phyloP scores from a whole-genome alignment of 208 protist species.

The Trypanosoma avium region DNA sequence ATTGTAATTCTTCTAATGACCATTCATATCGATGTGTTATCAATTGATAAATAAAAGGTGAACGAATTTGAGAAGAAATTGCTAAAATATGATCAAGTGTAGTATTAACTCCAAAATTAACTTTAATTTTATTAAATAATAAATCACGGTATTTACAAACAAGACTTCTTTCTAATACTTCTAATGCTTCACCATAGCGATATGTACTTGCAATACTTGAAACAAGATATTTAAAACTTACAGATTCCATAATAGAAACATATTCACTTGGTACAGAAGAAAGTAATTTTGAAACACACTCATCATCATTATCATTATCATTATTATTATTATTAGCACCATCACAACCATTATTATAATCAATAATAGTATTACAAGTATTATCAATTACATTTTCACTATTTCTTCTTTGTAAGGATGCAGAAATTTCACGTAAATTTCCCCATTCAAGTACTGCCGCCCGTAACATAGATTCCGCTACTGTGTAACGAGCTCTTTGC shows the following conservation, averaged over 20 bases:
- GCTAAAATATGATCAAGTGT: constrained; percentile 87
- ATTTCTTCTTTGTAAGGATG: too few species aligned
- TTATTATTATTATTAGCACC: background rate
- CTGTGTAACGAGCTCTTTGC: constrained; percentile 73
- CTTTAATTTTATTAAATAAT: constrained; percentile 74
- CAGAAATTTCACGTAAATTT: constrained; percentile 22
- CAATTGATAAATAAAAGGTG: constrained; percentile 80
- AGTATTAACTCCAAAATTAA: constrained; percentile 64
- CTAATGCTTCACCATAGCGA: constrained; percentile 87
- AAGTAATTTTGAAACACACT: constrained; percentile 10
- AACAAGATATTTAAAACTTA: constrained; percentile 66
- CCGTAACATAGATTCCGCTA: constrained; percentile 67
- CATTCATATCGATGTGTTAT: constrained; percentile 67
- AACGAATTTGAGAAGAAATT: constrained; percentile 53
- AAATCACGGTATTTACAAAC: constrained; percentile 71
- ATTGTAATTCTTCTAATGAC: constrained; percentile 34
- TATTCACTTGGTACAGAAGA: constrained; percentile 47
- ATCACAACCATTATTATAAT: background rate
- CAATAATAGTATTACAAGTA: background rate
- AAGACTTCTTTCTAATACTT: constrained; percentile 73
- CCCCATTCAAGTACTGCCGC: constrained; percentile 60
- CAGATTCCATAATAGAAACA: constrained; percentile 43
- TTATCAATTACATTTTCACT: background rate
- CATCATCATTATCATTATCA: background rate
- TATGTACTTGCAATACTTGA: constrained; percentile 73